Conservation (phyloP, 2,329 filamentous ascomycete genomes). For the Fusarium irregulare region DNA sequence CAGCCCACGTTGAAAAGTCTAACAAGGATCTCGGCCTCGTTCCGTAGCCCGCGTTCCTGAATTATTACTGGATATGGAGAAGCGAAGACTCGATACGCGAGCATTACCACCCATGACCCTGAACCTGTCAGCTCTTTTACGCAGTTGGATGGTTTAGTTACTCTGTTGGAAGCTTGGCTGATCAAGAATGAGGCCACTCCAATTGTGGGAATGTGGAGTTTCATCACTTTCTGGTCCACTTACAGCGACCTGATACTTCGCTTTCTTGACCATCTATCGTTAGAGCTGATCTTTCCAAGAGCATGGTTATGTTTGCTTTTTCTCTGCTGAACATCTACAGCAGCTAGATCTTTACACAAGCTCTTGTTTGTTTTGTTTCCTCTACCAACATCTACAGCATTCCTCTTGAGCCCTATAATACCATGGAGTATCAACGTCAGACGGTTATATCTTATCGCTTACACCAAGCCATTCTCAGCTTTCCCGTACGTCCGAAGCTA, state of each 20-base stretch:
- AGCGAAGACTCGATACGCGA: constrained; percentile 28
- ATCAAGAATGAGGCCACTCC: constrained; percentile 38
- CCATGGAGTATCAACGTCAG: neutral
- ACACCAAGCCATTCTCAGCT: neutral
- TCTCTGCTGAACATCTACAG: neutral
- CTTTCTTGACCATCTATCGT: constrained; percentile 17
- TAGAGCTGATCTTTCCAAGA: constrained; percentile 13
- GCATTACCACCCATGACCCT: neutral
- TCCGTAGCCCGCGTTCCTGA: constrained; percentile 21
- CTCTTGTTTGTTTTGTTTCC: neutral
- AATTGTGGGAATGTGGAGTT: constrained; percentile 34
- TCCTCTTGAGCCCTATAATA: neutral
- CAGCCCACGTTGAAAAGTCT: constrained; percentile 21
- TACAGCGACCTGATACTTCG: constrained; percentile 9
- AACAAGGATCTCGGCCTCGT: constrained; percentile 25
- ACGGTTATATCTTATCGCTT: constrained; percentile 11
- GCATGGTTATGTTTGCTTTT: constrained; percentile 18
- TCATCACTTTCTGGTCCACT: constrained; percentile 15
- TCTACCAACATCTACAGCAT: neutral
- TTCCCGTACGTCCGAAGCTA: constrained; percentile 23
- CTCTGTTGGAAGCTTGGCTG: constrained; percentile 22
- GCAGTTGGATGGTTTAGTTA: neutral
- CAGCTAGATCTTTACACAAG: neutral
- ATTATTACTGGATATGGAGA: constrained; percentile 20
- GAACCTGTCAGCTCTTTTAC: neutral